Evolutionary conservation across 192 early-diverging fungal genomes (phyloP), one percentile per base, ranked within the genome.

Genomic region (Gaertneriomyces sp.): DNA sequence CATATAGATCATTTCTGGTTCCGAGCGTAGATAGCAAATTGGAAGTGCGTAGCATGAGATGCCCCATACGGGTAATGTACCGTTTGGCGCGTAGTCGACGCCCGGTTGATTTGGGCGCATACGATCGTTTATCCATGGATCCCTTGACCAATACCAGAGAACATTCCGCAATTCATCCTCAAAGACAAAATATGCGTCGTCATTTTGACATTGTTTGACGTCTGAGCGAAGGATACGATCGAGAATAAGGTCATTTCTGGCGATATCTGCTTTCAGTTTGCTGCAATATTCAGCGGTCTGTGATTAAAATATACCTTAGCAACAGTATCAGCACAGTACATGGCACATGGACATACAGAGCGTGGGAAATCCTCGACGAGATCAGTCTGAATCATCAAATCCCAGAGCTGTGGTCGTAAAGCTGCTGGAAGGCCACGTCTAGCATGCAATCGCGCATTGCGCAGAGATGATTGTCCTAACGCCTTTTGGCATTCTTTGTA

Each of bases 121-220:
- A 42, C 38, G 41, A 64, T 68, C 20, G 20, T 42, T 61, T 40
- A 85, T 45, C 83, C 83, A 85, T 14, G 49, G 60, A 58, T 85
- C 83, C 7, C 83, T 53, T n/a, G 68, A 41, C 81, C 81, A 85
- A 44, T 74, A 65, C 41, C 79, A 53, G 53, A 85, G 51, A 12
- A 85, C 57, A 10, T 78, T 68, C 3, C 61, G 42, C 25, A 85
- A 40, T 41, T 80, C 53, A 41, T 85, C 83, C 58, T 85, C 83
- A 74, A 85, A 85, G 2, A 85, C 78, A 74, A 85, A 85, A 57
- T 71, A 84, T 0, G 66, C 58, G 63, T 85, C 83, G 58, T 85
- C 83, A 44, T 80, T 82, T 45, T 71, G 75, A 57, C 70, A 77
- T 16, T 72, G 75, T 43, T 73, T 67, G n/a, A 61, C 71, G 68